Base-by-base conservation (phyloP, 148 eudicot genomes). In the Camellia sinensis region DNA sequence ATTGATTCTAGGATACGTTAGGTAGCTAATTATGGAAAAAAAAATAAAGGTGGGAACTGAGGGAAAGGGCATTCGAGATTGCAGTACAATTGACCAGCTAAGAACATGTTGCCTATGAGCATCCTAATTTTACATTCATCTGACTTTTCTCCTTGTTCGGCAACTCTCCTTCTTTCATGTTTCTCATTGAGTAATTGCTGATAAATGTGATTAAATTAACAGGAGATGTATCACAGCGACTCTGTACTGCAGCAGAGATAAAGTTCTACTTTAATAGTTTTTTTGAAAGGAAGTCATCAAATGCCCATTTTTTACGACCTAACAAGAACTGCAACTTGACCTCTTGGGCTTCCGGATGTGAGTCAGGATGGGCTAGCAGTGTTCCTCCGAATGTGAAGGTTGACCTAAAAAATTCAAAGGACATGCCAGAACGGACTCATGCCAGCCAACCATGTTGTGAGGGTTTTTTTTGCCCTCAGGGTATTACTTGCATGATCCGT, bases 401-500 rank as follows among this genome's bases (percentile, higher is more conserved):
- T 73, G 90, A 92, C 77, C 81, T 94, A 73, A 91, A 84, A 69
- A 87, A 92, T 66, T 19, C 85, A 9, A 76, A 78, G 17, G 87
- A 87, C 37, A 86, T 94, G 66, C 99, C 99, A 56, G 73, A 75
- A 21, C 81, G 99, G 61, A 91, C 91, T 37, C 43, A 48, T 74
- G 91, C 87, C 59, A 88, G 95, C 48, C 86, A 85, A 75, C 92
- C 98, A 74, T 97, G 99, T 80, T 96, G 99, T 59, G 93, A 83
- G 65, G 99, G 99, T 18, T 97, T 97, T 74, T 97, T 92, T 87
- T 97, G 99, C 80, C 99, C 99, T 4, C 84, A 88, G 84, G 99
- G 98, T 80, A 88, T 97, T 80, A 97, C 99, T 62, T 97, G 99
- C 90, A 97, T 97, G 99, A 90, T 97, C 5, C 97, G 99, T 97